Conservation (phyloP, 345 rosid genomes). For the Hibiscus mutabilis region DNA sequence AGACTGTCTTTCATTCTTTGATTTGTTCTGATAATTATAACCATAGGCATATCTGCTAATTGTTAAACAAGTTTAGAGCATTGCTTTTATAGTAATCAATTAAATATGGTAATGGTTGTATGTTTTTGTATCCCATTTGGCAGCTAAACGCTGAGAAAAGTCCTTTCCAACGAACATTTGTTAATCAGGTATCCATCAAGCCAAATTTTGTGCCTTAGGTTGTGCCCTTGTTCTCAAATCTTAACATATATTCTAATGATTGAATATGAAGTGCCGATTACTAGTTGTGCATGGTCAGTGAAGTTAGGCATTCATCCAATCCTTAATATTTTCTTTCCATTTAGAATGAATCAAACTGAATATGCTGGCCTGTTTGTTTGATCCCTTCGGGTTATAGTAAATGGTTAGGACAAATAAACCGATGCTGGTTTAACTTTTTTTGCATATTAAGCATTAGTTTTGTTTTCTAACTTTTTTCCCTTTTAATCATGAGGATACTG, state of each 20-base stretch:
- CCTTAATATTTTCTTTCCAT: not conserved
- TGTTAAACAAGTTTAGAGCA: not conserved
- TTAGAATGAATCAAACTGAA: not conserved
- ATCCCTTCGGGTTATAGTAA: not conserved
- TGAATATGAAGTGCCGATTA: not conserved
- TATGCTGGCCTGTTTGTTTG: not conserved
- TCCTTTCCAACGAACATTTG: constrained; percentile 93
- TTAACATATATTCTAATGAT: not conserved
- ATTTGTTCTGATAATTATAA: not conserved
- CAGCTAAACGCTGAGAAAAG: constrained; percentile 92
- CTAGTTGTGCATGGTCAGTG: not conserved
- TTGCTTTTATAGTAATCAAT: not conserved
- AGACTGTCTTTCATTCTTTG: not conserved
- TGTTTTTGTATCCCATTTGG: constrained; percentile 10
- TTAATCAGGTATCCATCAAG: constrained; percentile 62
- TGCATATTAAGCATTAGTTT: not conserved
- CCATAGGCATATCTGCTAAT: not conserved
- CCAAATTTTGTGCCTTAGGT: not conserved
- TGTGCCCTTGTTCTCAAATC: not conserved
- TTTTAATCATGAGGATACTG: not conserved
- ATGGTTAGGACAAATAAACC: not conserved
- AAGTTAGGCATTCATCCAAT: not conserved
- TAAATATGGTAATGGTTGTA: constrained; percentile 6
- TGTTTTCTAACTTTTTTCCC: not conserved
- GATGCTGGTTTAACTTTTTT: not conserved